Percentiles rank a stretch among this genome's conserved stretches.
These are phyloP conservation scores for Psilocybe mexicana DNA, from an alignment of 1,284 basidiomycete genomes.

Conservation along the genomic window DNA sequence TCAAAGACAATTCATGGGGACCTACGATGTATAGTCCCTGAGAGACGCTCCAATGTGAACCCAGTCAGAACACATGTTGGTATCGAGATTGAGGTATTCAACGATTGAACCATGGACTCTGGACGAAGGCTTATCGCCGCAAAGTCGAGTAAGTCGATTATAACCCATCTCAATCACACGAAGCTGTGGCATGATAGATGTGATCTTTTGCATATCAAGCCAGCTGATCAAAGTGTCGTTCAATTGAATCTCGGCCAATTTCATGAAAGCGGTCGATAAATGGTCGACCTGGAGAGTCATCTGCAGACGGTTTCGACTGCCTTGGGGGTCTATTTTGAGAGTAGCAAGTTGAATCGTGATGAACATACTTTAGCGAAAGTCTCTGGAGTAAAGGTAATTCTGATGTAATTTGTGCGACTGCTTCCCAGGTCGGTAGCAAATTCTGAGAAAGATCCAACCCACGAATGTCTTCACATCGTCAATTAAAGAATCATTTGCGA, in stretches of 20 bases:
- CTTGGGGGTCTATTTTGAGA: conserved; percentile 24
- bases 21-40: conserved; percentile 51
- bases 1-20: conserved; percentile 16
- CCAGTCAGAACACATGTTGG: conserved; percentile 71
- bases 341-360: conserved; percentile 12
- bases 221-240: conserved; percentile 74
- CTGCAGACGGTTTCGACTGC: conserved; percentile 62
- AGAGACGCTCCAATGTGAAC: conserved; percentile 49
- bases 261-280: conserved; percentile 49
- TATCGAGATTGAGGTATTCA: conserved; percentile 72
- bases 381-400: conserved; percentile 67
- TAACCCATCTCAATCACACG: conserved; percentile 74
- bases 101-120: conserved; percentile 36
- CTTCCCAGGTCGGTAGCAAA: conserved; percentile 74
- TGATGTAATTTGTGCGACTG: conserved; percentile 62
- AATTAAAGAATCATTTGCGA: conserved; percentile 14
- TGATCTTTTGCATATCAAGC: conserved; percentile 61
- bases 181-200: conserved; percentile 60
- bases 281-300: conserved; percentile 30
- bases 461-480: conserved; percentile 58
- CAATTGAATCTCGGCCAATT: conserved; percentile 71
- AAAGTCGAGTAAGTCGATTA: conserved; percentile 58
- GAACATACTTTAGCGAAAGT: conserved; percentile 75
- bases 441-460: conserved; percentile 84
- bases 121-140: conserved; percentile 16